Percentiles rank a stretch among this genome's conserved stretches.
Conservation (phyloP, 768 basidiomycete species). For the Xerocomus potaroensis region DNA sequence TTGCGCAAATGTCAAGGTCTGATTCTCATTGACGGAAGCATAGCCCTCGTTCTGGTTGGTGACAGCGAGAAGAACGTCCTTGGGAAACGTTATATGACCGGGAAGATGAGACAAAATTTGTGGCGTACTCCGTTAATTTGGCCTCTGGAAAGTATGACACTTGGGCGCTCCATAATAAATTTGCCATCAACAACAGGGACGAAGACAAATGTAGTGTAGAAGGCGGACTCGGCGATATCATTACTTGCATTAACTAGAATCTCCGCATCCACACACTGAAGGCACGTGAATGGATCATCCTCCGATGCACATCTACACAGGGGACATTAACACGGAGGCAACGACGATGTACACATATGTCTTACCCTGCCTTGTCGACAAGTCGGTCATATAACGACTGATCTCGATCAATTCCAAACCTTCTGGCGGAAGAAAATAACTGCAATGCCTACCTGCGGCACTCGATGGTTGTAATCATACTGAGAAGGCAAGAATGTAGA, state of each 20-base stretch:
- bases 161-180: constrained; percentile 42
- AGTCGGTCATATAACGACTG: constrained; percentile 19
- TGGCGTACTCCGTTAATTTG: constrained; percentile 42
- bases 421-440: no score
- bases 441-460: constrained; percentile 25
- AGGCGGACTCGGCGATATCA: constrained; percentile 28
- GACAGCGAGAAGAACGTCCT: constrained; percentile 22
- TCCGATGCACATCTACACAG: constrained; percentile 31
- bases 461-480: constrained; percentile 30
- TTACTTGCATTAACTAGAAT: constrained; percentile 33
- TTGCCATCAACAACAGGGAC: constrained; percentile 46
- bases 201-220: constrained; percentile 39
- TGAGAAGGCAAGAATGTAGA: constrained; percentile 31
- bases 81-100: constrained; percentile 6
- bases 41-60: constrained; percentile 33
- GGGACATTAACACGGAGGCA: constrained; percentile 1
- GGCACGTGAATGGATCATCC: constrained; percentile 36
- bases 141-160: constrained; percentile 33
- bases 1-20: constrained; percentile 16
- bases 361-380: constrained; percentile 11
- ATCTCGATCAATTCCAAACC: neutral
- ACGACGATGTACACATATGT: constrained; percentile 1
- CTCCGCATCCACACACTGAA: constrained; percentile 32
- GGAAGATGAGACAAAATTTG: neutral
- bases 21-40: constrained; percentile 23